Evolutionary conservation across 2,329 filamentous ascomycete genomes (phyloP), one percentile per base, ranked within the genome.

Genomic region (Arthrobotrys conoides): DNA sequence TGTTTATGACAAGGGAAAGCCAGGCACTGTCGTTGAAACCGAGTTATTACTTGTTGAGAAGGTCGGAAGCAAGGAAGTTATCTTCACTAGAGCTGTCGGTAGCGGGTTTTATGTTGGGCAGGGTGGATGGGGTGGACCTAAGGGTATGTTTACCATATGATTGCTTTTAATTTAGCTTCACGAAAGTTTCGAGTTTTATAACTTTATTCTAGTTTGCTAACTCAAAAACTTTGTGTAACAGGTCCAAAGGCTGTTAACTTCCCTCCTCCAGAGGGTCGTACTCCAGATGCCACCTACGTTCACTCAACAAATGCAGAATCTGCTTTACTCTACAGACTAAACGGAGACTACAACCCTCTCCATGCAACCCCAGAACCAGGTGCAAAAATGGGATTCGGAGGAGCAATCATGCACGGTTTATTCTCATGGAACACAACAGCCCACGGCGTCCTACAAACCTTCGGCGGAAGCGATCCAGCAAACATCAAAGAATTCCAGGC

Each of bases 291-390:
- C 51, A 88, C 90, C 5, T 89, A 92, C 81, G 88, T 89, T 82
- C 88, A 91, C 82, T 91, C 93, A 85, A 93, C 92, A 3, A 92
- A 87, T 27, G 83, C 86, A 67, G 90, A 94, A 86, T 92, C 92
- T 3, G 73, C 65, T 12, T 88, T 92, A 80, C 86, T 96, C 70
- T 96, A 96, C 85, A 89, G 93, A 80, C 88, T 97, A 64, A 97
- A 97, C 82, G 94, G 94, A 81, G 94, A 97, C 86, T 97, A 97
- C 86, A 97, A 97, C 86, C 94, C 94, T 30, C 90, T 97, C 41
- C 94, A 97, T 84, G 93, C 93, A 5, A 92, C 92, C 18, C 93
- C 93, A 12, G 92, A 93, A 85, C 93, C 93, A 0, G 93, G 93
- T 78, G 86, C 89, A 85, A 91, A 93, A 86, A 97, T 97, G 93